phyloP scores from a whole-genome alignment of 164 flowering plant species.

The Piper longum region DNA sequence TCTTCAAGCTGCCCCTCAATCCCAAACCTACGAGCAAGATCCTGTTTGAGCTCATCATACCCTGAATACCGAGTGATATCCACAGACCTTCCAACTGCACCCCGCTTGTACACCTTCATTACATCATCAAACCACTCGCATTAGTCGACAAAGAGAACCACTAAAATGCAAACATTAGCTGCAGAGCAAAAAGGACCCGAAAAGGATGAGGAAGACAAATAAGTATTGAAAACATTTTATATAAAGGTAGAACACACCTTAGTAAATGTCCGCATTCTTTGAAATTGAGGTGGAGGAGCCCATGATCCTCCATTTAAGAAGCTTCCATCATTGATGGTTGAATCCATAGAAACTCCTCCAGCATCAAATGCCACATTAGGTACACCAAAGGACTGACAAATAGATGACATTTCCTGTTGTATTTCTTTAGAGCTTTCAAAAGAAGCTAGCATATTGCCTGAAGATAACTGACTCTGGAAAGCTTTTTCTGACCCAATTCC shows the following conservation, averaged over 20 bases:
- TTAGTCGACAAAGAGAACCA: neutral
- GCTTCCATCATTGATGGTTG: slow-evolving; percentile 51
- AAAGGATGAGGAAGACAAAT: neutral
- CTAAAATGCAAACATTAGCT: neutral
- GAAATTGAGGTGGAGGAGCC: slow-evolving; percentile 60
- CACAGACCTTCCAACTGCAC: slow-evolving; percentile 96
- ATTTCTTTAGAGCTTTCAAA: slow-evolving; percentile 54
- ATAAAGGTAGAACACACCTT: slow-evolving; percentile 35
- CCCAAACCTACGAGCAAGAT: slow-evolving; percentile 92
- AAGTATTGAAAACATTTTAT: neutral
- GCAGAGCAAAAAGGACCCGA: neutral
- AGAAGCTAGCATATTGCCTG: slow-evolving; percentile 39
- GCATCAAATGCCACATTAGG: slow-evolving; percentile 65
- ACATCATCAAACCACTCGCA: neutral
- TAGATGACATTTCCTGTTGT: slow-evolving; percentile 76
- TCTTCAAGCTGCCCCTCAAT: slow-evolving; percentile 97
- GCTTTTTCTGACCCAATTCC: slow-evolving; percentile 48
- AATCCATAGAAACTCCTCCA: slow-evolving; percentile 41
- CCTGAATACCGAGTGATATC: slow-evolving; percentile 80
- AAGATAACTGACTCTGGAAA: slow-evolving; percentile 34
- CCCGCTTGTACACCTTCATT: slow-evolving; percentile 82
- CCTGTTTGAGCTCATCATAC: slow-evolving; percentile 90
- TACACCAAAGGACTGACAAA: slow-evolving; percentile 86
- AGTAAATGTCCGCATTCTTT: slow-evolving; percentile 69
- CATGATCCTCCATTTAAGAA: slow-evolving; percentile 49